Evolutionary conservation across 2,329 filamentous ascomycete genomes (phyloP), one percentile per base, ranked within the genome.

Genomic region (Pyrenochaeta sp.): DNA sequence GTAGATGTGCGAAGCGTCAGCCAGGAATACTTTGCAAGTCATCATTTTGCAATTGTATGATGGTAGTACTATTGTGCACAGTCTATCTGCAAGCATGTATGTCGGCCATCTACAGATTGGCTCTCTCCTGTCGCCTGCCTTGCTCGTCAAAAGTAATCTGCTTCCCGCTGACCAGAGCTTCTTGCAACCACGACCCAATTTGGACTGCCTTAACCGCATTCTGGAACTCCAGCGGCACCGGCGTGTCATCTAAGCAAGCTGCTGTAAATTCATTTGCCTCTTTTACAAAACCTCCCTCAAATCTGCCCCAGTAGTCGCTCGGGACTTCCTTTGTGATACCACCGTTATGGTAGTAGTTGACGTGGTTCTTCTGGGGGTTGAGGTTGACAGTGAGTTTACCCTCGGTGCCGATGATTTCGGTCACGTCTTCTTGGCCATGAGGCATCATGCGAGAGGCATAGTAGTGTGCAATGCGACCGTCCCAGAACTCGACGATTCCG

Each of bases 21-120:
- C 54, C 72, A 75, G 33, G 74, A 78, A 40, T 72, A 82, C 36
- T 85, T 84, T 61, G 79, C 82, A 60, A 78, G 77, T 31, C 78
- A 78, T 60, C 79, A 78, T 59, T 85, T 84, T 74, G 82, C 82
- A 1, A 84, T 85, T 53, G 78, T 85, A 10, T 82, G 59, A 75
- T 27, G 23, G 23, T 5, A 27, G 4, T 5, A 27, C 23, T 4
- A 27, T 9, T 5, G 4, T 27, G 4, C 9, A 9, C 23, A 27
- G 23, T 27, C 23, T 27, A 27, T 9, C 23, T 27, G 9, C 23
- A 5, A 27, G 23, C 23, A 5, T 27, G 23, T 9, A 4, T 5
- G 23, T 4, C 4, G 9, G 4, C 23, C 9, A 5, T 27, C 23
- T 56, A 61, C 52, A 67, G 58, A 27, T 53, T 63, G n/a, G 63